These are phyloP conservation scores for Gautieria morchelliformis DNA, from an alignment of 768 basidiomycete genomes.

Conservation along the genomic window DNA sequence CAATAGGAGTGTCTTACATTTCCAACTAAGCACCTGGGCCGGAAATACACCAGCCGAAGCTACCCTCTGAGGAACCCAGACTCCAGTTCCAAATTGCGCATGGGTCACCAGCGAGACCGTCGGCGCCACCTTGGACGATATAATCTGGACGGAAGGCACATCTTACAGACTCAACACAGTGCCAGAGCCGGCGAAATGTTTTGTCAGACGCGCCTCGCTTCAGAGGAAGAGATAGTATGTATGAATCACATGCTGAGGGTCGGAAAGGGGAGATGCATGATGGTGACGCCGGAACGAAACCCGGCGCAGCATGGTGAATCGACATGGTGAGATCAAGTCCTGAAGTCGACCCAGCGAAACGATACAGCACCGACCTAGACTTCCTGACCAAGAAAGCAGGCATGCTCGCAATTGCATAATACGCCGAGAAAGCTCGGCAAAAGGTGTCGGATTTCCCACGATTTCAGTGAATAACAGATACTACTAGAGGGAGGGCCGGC, in stretches of 20 bases:
- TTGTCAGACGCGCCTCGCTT: slow-evolving; percentile 52
- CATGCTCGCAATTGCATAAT: no score
- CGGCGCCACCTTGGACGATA: slow-evolving; percentile 79
- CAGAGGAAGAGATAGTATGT: slow-evolving; percentile 76
- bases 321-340: slow-evolving; percentile 53
- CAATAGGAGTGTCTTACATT: slow-evolving; percentile 55
- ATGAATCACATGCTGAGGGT: slow-evolving; percentile 40
- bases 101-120: slow-evolving; percentile 80
- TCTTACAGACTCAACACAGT: slow-evolving; percentile 48
- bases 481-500: no score
- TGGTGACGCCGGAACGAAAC: slow-evolving; percentile 71
- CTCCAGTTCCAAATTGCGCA: slow-evolving; percentile 67
- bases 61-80: slow-evolving; percentile 42
- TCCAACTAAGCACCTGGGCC: slow-evolving; percentile 43
- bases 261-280: slow-evolving; percentile 40
- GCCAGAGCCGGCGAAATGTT: slow-evolving; percentile 61
- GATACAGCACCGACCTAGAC: slow-evolving; percentile 16
- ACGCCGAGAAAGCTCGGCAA: no score
- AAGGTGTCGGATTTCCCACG: no score
- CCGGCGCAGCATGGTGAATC: slow-evolving; percentile 71
- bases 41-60: slow-evolving; percentile 61
- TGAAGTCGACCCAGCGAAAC: slow-evolving; percentile 37
- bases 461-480: no score
- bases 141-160: slow-evolving; percentile 65
- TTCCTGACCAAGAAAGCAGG: no score